Evolutionary conservation across 345 rosid species (phyloP).

Genomic region (Gossypium turneri): DNA sequence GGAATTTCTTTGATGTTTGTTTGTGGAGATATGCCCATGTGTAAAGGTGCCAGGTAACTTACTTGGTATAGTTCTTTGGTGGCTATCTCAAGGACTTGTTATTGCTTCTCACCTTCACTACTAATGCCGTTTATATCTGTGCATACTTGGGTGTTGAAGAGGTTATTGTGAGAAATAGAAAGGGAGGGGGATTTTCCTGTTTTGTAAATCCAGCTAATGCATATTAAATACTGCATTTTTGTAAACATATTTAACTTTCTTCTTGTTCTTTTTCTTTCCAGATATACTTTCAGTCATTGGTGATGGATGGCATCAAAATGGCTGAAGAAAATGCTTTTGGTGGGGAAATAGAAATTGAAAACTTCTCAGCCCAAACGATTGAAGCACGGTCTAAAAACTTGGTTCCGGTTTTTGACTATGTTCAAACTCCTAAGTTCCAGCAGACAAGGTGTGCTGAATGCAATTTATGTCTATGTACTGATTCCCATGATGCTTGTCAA

Average conservation of each 20-base stretch:
- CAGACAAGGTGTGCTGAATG: slow-evolving; percentile 36
- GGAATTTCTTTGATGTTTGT: slow-evolving; percentile 7
- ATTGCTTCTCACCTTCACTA: background rate
- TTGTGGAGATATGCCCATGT: background rate
- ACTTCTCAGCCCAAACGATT: slow-evolving; percentile 45
- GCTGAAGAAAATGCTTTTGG: slow-evolving; percentile 37
- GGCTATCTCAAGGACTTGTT: background rate
- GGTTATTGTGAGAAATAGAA: background rate
- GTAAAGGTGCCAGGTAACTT: background rate
- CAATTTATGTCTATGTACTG: background rate
- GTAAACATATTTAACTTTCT: slow-evolving; percentile 14
- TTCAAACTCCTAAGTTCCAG: slow-evolving; percentile 38
- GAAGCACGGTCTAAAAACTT: slow-evolving; percentile 67
- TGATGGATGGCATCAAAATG: slow-evolving; percentile 22
- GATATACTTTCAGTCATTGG: slow-evolving; percentile 58
- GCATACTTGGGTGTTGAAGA: background rate
- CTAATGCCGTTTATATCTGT: background rate
- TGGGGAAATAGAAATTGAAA: slow-evolving; percentile 73
- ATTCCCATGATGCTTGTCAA: background rate
- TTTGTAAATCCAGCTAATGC: background rate
- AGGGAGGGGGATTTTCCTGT: background rate
- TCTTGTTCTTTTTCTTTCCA: slow-evolving; percentile 33
- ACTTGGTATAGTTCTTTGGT: background rate
- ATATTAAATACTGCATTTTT: background rate
- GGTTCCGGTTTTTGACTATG: slow-evolving; percentile 62